A percentile compares a stretch with the other conserved stretches of the same genome.
These are phyloP conservation scores for Nannochloropsis granulata DNA, from an alignment of 108 stramenopile species.

Conservation along the genomic window DNA sequence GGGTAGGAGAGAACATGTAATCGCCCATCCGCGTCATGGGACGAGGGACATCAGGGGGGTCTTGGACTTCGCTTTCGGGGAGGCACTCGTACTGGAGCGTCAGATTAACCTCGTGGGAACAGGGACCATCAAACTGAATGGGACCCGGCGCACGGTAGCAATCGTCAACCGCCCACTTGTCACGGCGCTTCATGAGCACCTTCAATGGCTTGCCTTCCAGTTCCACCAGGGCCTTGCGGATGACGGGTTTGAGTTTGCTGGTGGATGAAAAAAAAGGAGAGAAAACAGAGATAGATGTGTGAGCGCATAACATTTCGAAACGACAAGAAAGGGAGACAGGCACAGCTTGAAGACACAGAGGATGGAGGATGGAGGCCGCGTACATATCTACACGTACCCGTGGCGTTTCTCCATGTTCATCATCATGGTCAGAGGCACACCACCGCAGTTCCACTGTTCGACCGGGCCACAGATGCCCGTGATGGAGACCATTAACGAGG, in stretches of 20 bases:
- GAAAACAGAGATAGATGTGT: no score
- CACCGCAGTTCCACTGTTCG: slow-evolving; percentile 29
- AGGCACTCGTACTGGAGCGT: slow-evolving; percentile 27
- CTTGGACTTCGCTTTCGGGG: slow-evolving; percentile 8
- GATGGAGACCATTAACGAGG: slow-evolving; percentile 30
- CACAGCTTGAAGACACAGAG: not conserved
- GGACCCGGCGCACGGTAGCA: slow-evolving; percentile 33
- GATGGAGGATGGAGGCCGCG: not conserved
- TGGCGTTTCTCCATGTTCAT: slow-evolving; percentile 34
- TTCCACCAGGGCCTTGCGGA: slow-evolving; percentile 36
- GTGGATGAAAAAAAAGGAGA: not conserved
- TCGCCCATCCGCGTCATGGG: not conserved
- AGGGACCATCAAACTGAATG: slow-evolving; percentile 26
- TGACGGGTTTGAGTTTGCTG: slow-evolving; percentile 33
- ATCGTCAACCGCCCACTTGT: slow-evolving; percentile 29
- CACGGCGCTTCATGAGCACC: slow-evolving; percentile 19
- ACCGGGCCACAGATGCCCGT: slow-evolving; percentile 20
- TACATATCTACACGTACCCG: not conserved
- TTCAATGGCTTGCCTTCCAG: slow-evolving; percentile 25
- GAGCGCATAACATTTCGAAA: no score
- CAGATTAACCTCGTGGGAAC: slow-evolving; percentile 11
- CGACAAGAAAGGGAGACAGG: not conserved
- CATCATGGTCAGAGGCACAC: slow-evolving; percentile 39
- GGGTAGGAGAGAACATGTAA: not conserved
- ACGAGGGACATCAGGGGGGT: not conserved